phyloP scores from a whole-genome alignment of 2,329 filamentous ascomycete genomes.

The Phyllosticta paracitricarpa region DNA sequence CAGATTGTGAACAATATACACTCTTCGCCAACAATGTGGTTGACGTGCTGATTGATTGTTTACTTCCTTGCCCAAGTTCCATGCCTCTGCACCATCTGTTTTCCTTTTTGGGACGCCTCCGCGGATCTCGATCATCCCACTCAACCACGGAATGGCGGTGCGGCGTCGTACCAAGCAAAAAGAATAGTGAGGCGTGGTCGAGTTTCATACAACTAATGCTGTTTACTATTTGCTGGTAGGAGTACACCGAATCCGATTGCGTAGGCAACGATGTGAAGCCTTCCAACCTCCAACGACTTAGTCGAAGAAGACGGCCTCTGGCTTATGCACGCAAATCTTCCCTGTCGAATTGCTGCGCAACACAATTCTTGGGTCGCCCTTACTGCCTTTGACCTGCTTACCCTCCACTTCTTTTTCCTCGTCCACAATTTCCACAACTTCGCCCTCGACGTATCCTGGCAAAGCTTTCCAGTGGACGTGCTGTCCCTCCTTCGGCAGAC shows the following conservation, averaged over 20 bases:
- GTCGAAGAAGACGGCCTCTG: slow-evolving; percentile 34
- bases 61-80: not conserved
- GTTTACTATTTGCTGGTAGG: not conserved
- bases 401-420: slow-evolving; percentile 32
- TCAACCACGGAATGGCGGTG: not conserved
- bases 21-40: not conserved
- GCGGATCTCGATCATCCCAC: not conserved
- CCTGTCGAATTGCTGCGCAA: slow-evolving; percentile 29
- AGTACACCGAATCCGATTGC: not conserved
- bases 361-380: slow-evolving; percentile 34
- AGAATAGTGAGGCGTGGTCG: not conserved
- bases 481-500: slow-evolving; percentile 33
- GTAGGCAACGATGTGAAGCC: not conserved
- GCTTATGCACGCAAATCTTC: slow-evolving; percentile 35
- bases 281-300: slow-evolving; percentile 8
- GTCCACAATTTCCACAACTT: slow-evolving; percentile 33
- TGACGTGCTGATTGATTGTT: not conserved
- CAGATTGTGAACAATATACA: not conserved
- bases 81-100: not conserved
- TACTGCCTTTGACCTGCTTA: slow-evolving; percentile 31
- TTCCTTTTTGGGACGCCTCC: not conserved
- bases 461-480: slow-evolving; percentile 32
- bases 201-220: not conserved
- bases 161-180: not conserved
- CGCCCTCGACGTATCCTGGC: slow-evolving; percentile 31